These are phyloP conservation scores for Solanum hybrid DNA, from an alignment of 305 asterid species.

Conservation along the genomic window DNA sequence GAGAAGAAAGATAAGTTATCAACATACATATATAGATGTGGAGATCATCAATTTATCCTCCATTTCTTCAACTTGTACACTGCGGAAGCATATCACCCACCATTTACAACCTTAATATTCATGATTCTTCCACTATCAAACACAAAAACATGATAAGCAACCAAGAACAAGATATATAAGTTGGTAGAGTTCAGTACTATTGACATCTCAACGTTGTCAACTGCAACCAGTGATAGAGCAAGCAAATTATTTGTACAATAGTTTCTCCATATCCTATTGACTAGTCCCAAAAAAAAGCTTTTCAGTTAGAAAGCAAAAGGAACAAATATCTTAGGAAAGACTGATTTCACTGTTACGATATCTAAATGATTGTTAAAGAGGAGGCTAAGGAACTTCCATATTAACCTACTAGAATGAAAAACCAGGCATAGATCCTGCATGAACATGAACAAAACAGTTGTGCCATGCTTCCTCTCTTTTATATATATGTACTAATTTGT, in stretches of 20 bases:
- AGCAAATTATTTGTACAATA: neutral
- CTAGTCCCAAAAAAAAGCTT: neutral
- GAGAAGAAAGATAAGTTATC: neutral
- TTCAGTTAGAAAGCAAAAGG: neutral
- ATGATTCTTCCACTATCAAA: constrained; percentile 55
- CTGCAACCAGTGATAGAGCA: neutral
- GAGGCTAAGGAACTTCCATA: constrained; percentile 57
- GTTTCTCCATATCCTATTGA: neutral
- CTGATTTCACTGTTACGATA: constrained; percentile 61
- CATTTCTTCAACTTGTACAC: constrained; percentile 36
- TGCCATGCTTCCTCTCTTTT: neutral
- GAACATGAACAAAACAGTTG: neutral
- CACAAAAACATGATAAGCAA: neutral
- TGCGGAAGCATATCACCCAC: constrained; percentile 75
- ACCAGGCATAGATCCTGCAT: constrained; percentile 69
- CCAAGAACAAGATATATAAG: neutral
- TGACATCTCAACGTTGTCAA: neutral
- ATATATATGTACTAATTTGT: neutral
- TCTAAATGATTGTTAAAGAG: constrained; percentile 55
- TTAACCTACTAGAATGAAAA: constrained; percentile 74
- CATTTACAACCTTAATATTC: constrained; percentile 72
- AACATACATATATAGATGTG: neutral
- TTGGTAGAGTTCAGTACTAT: neutral
- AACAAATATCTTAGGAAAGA: constrained; percentile 45
- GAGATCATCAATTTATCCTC: neutral